phyloP scores from a whole-genome alignment of 2,329 filamentous ascomycete genomes.

The Lasiodiplodia citricola region DNA sequence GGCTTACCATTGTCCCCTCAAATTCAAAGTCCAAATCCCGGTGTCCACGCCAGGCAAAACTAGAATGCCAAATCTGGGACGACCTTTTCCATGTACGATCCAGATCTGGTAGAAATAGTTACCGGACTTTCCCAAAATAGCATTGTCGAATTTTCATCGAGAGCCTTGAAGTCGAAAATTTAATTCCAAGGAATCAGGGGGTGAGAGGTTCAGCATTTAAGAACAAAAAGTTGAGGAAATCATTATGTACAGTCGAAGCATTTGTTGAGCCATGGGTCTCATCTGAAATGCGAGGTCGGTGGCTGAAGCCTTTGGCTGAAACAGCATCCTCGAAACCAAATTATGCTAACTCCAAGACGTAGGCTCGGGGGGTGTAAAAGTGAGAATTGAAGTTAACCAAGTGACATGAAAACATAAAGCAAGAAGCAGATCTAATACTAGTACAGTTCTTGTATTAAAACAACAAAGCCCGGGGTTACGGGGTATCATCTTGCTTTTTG shows the following conservation, averaged over 20 bases:
- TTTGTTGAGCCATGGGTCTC: neutral
- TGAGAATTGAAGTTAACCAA: neutral
- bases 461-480: neutral
- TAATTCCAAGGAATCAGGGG: no score
- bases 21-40: neutral
- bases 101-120: no score
- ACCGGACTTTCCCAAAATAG: no score
- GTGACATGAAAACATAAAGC: neutral
- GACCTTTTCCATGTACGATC: no score
- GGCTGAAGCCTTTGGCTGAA: neutral
- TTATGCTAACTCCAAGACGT: neutral
- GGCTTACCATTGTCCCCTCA: neutral
- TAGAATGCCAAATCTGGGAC: no score
- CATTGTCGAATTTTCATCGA: no score
- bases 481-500: constrained; percentile 16
- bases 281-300: neutral
- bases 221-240: neutral
- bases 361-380: neutral
- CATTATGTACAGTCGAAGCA: neutral
- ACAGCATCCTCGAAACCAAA: neutral
- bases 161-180: no score
- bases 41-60: no score
- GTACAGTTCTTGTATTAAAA: constrained; percentile 17
- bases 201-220: no score
- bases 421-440: constrained; percentile 5